Evolutionary conservation across 768 basidiomycete species (phyloP).

Genomic region (Leccinum fibrillosum): DNA sequence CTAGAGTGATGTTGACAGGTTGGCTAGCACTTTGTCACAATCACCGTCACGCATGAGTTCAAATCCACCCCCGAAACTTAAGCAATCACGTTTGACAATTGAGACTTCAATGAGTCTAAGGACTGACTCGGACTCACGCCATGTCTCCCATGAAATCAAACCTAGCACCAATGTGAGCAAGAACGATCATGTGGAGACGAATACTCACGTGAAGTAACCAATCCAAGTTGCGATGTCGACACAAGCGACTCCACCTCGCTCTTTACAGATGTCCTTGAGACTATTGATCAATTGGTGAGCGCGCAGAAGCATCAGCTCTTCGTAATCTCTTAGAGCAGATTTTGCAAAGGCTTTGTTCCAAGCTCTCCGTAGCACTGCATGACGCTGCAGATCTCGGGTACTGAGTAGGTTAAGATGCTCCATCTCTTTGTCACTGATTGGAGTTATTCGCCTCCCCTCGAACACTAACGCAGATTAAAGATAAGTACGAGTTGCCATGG

Average conservation of each 20-base stretch:
- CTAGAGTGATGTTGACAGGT: conserved; percentile 30
- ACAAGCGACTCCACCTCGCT: conserved; percentile 7
- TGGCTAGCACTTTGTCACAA: conserved; percentile 26
- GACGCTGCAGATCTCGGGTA: conserved; percentile 21
- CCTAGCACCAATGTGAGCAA: conserved; percentile 6
- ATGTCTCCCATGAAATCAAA: conserved; percentile 30
- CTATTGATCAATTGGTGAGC: conserved; percentile 17
- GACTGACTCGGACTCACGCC: conserved; percentile 19
- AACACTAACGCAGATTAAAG: conserved; percentile 11
- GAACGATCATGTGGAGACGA: not conserved
- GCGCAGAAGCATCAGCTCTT: conserved; percentile 22
- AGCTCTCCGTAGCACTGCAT: conserved; percentile 24
- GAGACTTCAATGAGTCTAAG: not conserved
- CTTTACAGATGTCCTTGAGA: conserved; percentile 11
- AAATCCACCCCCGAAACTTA: conserved; percentile 38
- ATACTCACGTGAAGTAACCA: conserved; percentile 20
- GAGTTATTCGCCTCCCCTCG: conserved; percentile 21
- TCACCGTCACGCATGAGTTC: conserved; percentile 38
- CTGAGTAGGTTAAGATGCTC: conserved; percentile 12
- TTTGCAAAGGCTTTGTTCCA: conserved; percentile 32
- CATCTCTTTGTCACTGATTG: conserved; percentile 10
- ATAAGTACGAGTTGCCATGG: conserved; percentile 2
- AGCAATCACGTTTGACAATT: not conserved
- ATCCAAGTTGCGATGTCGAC: conserved; percentile 21
- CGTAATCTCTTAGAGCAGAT: conserved; percentile 28